A percentile compares a stretch with the other conserved stretches of the same genome.
Evolutionary conservation across 495 filamentous ascomycete genomes (phyloP).

Genomic region (Podospora comata): DNA sequence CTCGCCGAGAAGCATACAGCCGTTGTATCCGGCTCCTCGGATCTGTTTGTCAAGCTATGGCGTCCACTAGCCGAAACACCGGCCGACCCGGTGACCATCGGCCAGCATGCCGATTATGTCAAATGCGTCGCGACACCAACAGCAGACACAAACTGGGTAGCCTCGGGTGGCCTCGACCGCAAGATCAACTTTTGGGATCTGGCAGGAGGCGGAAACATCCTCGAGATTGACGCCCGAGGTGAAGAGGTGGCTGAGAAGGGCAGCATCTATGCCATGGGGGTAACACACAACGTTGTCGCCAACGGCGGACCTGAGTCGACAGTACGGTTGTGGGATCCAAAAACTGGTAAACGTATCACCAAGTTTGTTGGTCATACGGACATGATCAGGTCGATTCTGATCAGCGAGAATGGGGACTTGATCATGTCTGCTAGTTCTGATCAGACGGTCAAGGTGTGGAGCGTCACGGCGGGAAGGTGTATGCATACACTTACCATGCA

Average conservation of each 20-base stretch:
- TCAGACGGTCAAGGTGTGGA: slow-evolving; percentile 97
- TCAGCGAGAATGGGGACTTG: slow-evolving; percentile 82
- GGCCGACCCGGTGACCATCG: slow-evolving; percentile 73
- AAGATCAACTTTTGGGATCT: slow-evolving; percentile 93
- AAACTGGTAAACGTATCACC: slow-evolving; percentile 83
- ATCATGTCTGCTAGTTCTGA: slow-evolving; percentile 95
- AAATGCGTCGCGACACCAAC: slow-evolving; percentile 83
- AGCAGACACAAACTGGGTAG: slow-evolving; percentile 76
- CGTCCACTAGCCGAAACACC: slow-evolving; percentile 72
- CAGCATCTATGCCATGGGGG: slow-evolving; percentile 86
- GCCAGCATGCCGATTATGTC: slow-evolving; percentile 92
- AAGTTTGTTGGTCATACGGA: slow-evolving; percentile 99
- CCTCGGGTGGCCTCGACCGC: slow-evolving; percentile 91
- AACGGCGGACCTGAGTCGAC: slow-evolving; percentile 93
- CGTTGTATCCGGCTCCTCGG: slow-evolving; percentile 90
- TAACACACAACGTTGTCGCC: slow-evolving; percentile 69
- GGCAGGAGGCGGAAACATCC: slow-evolving; percentile 74
- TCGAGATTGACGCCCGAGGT: slow-evolving; percentile 77
- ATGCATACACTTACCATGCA: slow-evolving; percentile 99
- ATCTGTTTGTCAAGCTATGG: slow-evolving; percentile 93
- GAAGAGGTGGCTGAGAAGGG: slow-evolving; percentile 86
- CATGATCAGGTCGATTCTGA: slow-evolving; percentile 84
- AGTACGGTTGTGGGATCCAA: slow-evolving; percentile 89
- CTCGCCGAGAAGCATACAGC: slow-evolving; percentile 78
- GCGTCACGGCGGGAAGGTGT: slow-evolving; percentile 86